Conservation (phyloP, 2,329 filamentous ascomycete genomes). For the Cladosporium sp. region DNA sequence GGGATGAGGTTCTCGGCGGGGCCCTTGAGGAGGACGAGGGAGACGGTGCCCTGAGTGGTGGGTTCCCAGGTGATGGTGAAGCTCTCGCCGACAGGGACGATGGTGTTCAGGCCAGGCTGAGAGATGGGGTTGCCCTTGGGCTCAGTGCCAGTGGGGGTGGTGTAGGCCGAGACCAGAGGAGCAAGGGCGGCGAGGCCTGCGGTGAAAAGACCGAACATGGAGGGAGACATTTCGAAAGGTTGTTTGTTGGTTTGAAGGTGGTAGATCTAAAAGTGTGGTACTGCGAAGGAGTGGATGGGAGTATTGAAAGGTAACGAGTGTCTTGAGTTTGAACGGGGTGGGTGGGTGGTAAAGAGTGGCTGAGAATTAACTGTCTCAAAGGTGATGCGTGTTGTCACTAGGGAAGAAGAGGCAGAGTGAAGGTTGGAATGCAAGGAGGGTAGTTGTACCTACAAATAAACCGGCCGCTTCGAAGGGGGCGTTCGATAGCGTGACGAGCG, state of each 20-base stretch:
- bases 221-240: slow-evolving; percentile 22
- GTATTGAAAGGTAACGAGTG: slow-evolving; percentile 23
- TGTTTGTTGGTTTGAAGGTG: slow-evolving; percentile 6
- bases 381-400: not conserved
- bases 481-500: slow-evolving; percentile 14
- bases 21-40: slow-evolving; percentile 62
- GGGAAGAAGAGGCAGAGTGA: not conserved
- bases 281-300: not conserved
- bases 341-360: slow-evolving; percentile 28
- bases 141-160: slow-evolving; percentile 33
- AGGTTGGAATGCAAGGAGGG: not conserved
- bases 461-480: slow-evolving; percentile 1
- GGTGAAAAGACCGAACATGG: slow-evolving; percentile 52
- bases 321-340: slow-evolving; percentile 18
- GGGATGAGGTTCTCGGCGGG: slow-evolving; percentile 56
- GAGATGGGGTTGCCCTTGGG: slow-evolving; percentile 57
- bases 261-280: not conserved
- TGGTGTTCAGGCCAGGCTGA: slow-evolving; percentile 51
- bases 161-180: slow-evolving; percentile 52
- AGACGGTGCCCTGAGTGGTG: slow-evolving; percentile 51
- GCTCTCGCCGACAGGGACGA: slow-evolving; percentile 56
- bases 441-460: slow-evolving; percentile 13
- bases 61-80: slow-evolving; percentile 62
- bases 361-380: slow-evolving; percentile 29
- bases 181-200: slow-evolving; percentile 53